Conservation (phyloP, 2,329 filamentous ascomycete species). For the Nakataea oryzae region DNA sequence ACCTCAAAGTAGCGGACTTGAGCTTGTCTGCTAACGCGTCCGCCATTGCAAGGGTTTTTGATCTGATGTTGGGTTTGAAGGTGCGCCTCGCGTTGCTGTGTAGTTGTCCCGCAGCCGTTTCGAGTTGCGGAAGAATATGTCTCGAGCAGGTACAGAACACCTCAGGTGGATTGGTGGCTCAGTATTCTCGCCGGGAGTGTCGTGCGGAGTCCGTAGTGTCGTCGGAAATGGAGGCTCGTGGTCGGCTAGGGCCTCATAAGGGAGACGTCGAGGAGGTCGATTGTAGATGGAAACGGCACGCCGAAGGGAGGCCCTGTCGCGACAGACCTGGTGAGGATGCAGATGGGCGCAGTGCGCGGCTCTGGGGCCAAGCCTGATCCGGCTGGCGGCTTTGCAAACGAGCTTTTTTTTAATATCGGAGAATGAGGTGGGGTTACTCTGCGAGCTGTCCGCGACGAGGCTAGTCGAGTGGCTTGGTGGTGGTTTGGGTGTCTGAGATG, state of each 20-base stretch:
- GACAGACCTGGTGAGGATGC: neutral
- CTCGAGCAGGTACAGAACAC: too few species aligned
- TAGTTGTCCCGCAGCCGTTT: neutral
- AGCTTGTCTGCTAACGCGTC: constrained; percentile 42
- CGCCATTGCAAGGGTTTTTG: constrained; percentile 24
- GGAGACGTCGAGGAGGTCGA: neutral
- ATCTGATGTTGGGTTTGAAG: neutral
- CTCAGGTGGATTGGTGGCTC: neutral
- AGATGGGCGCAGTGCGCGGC: neutral
- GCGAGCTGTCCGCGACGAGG: neutral
- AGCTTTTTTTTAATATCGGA: neutral
- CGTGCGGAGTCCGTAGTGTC: neutral
- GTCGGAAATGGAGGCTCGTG: neutral
- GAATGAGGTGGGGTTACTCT: neutral
- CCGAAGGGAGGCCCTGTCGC: neutral
- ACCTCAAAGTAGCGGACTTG: constrained; percentile 35
- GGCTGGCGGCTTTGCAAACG: neutral
- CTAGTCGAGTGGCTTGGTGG: neutral
- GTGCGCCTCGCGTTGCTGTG: neutral
- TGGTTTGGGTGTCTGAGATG: neutral
- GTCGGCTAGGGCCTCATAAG: neutral
- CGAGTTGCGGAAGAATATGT: neutral
- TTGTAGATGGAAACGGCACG: neutral
- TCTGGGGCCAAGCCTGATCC: neutral
- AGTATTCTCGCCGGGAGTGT: neutral